Evolutionary conservation across 768 basidiomycete species (phyloP), one percentile per base, ranked within the genome.

Genomic region (Suillus occidentalis): DNA sequence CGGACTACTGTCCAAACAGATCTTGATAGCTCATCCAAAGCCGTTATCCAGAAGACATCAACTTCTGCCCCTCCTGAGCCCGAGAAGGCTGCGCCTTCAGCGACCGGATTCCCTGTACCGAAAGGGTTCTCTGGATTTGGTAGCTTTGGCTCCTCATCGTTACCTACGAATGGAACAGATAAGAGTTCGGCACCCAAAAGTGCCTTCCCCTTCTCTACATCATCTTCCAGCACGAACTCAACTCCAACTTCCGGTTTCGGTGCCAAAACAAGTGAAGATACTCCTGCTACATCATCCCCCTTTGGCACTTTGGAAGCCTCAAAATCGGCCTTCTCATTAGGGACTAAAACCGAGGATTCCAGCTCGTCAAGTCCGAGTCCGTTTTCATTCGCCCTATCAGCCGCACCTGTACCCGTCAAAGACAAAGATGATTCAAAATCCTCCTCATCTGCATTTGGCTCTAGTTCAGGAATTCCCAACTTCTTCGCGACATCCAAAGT

Each of bases 1-100:
- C 85, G 91, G 6, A 73, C 79, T 36, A 78, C 80, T 42, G 82
- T 87, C 12, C 85, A 88, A 72, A 82, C 82, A 57, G 84, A 88
- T 28, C 87, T 81, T 66, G 85, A 90, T 57, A 65, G 61, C 40
- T 74, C 77, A 20, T 66, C 70, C 1, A 73, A 72, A 60, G 14
- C 64, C 4, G 16, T 65, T 9, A 60, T 8, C n/a, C 45, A 49
- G 18, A 63, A 45, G 40, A 45, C 59, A 39, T 63, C 69, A 16
- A 63, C 62, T 40, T 49, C 68, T 62, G 10, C 42, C 47, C 34
- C 58, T 43, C 47, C 36, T 62, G 61, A 34, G 3, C 36, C 58
- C 37, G 74, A 73, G 59, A 75, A 72, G 57, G 34, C 61, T 34
- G 28, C 53, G 22, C 40, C 68, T 2, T 31, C 67, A 10, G 20